phyloP scores from a whole-genome alignment of 257 asterid genomes.

The Solanum virginianum region DNA sequence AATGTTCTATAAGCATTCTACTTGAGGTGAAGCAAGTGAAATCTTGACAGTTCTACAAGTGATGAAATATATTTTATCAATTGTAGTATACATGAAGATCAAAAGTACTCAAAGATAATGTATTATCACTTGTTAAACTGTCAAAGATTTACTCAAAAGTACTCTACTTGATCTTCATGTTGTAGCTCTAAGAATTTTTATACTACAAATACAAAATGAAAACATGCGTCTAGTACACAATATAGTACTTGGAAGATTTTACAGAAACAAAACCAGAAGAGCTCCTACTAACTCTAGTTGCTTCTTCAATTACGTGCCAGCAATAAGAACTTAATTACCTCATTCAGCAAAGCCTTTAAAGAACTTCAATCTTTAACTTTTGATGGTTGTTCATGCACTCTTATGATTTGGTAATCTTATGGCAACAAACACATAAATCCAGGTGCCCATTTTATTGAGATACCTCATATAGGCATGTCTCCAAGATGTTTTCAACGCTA shows the following conservation, averaged over 20 bases:
- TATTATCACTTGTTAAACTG: too few relatives aligned
- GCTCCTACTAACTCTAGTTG: not conserved
- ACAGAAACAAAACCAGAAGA: not conserved
- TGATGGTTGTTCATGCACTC: not conserved
- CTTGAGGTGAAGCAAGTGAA: not conserved
- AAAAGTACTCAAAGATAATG: too few relatives aligned
- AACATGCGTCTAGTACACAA: not conserved
- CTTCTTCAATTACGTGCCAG: too few relatives aligned
- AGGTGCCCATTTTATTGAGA: not conserved
- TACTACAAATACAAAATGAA: not conserved
- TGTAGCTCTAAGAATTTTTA: too few relatives aligned
- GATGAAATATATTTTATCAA: not conserved
- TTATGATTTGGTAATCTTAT: not conserved
- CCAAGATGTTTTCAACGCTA: not conserved
- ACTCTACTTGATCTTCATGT: too few relatives aligned
- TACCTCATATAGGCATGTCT: not conserved
- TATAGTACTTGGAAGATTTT: not conserved
- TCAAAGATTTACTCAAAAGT: too few relatives aligned
- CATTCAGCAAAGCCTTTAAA: not conserved
- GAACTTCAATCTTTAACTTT: not conserved
- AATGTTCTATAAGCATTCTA: not conserved
- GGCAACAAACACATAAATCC: constrained; percentile 1
- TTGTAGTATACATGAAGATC: too few relatives aligned
- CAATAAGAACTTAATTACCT: not conserved
- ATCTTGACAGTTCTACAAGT: not conserved